Conservation (phyloP, 2,329 filamentous ascomycete species). For the Aspergillus unguis region DNA sequence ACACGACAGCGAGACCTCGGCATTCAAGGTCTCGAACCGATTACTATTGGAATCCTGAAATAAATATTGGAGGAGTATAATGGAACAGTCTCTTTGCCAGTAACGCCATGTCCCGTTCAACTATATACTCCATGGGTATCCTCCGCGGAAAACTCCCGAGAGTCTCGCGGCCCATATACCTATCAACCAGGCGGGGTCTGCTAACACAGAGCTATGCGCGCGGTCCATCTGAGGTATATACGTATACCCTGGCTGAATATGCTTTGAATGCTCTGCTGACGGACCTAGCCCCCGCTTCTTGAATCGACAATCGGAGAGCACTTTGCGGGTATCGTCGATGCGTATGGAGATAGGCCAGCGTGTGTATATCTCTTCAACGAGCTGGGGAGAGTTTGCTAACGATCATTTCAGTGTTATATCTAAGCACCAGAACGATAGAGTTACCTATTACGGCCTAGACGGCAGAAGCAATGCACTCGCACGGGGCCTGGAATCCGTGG, state of each 20-base stretch:
- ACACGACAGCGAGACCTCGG: background rate
- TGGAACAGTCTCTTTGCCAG: background rate
- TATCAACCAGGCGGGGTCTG: conserved; percentile 17
- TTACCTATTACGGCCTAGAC: conserved; percentile 76
- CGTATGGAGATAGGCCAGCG: conserved; percentile 50
- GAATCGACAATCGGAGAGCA: conserved; percentile 48
- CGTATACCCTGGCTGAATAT: background rate
- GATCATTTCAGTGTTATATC: conserved; percentile 50
- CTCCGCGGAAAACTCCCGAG: conserved; percentile 1
- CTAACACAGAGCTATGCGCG: conserved; percentile 30
- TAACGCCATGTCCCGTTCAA: conserved; percentile 1
- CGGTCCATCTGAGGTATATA: conserved; percentile 30
- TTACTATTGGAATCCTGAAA: background rate
- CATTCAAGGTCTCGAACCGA: background rate
- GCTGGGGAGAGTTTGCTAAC: background rate
- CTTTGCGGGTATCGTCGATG: conserved; percentile 43
- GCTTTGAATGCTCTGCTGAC: background rate
- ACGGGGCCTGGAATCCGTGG: conserved; percentile 63
- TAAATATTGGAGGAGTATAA: background rate
- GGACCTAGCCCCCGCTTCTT: conserved; percentile 42
- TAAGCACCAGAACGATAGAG: conserved; percentile 57
- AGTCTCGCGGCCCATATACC: background rate
- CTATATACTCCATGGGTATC: background rate
- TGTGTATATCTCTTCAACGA: conserved; percentile 32
- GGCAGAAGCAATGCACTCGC: conserved; percentile 72